Base-by-base conservation (phyloP, 176 grass and related monocot species). In the Pontederia crassipes region DNA sequence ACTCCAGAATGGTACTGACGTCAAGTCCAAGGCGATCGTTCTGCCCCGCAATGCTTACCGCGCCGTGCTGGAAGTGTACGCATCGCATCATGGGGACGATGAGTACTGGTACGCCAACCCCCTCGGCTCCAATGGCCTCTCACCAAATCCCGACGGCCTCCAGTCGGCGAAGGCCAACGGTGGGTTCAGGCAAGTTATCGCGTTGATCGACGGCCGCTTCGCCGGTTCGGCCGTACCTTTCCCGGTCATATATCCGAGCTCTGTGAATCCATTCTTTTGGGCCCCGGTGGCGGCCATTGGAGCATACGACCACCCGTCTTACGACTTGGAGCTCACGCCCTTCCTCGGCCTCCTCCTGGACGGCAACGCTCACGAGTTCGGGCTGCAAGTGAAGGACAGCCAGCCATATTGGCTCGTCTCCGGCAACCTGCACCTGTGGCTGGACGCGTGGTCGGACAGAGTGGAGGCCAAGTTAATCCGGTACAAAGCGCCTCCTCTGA, bases 31-130 rank as follows among this genome's bases (percentile, higher is more conserved):
- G 66, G 24, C n/a, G 1, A 62, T 85, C 35, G 53, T 15, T 57
- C 71, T 97, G 78, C 92, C 87, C 11, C 54, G 62, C 58, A 97
- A 72, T 76, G 57, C 92, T 58, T 91, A 88, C 76, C 76, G 84
- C 9, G 84, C 84, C 2, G 83, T 87, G 4, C 81, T 97, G 0
- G 92, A 97, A 27, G 74, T 97, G 0, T 97, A 77, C 53, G 87
- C 88, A 32, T 97, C 92, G 54, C 80, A 75, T 10, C 92, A 97
- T 68, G 67, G 70, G n/a, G 68, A 97, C 46, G 92, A 97, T 58
- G 92, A 91, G 75, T 97, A 85, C 78, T 97, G 92, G 87, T 91
- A 97, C 81, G 85, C 86, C 40, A 97, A 97, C 67, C 87, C 92
- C 35, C 87, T 87, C 16, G 79, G 88, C 68, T 40, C 75, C 48